Percentiles rank a stretch among this genome's conserved stretches.
phyloP scores from a whole-genome alignment of 257 asterid genomes.

The Solanum habrochaites region DNA sequence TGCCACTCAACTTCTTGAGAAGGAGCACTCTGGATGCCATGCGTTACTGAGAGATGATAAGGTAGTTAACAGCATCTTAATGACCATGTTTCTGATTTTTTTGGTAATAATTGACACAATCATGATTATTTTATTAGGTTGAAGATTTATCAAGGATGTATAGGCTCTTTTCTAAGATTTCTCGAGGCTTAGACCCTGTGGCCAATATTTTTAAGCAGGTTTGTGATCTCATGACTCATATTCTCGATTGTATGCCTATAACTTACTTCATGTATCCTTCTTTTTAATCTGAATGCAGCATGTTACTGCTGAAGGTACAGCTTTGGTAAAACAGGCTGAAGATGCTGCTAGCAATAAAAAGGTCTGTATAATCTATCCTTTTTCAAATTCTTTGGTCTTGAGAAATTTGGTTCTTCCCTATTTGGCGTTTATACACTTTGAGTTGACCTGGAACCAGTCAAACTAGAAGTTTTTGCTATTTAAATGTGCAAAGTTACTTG shows the following conservation, averaged over 20 bases:
- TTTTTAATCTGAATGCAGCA: conserved; percentile 36
- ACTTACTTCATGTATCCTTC: background rate
- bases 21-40: conserved; percentile 98
- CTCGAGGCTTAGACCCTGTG: conserved; percentile 80
- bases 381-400: background rate
- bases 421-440: background rate
- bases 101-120: background rate
- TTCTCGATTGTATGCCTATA: background rate
- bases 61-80: conserved; percentile 28
- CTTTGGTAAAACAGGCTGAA: conserved; percentile 95
- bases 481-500: background rate
- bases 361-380: conserved; percentile 25
- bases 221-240: conserved; percentile 5
- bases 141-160: conserved; percentile 96
- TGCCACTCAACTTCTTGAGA: conserved; percentile 90
- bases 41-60: conserved; percentile 93
- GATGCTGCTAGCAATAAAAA: conserved; percentile 95
- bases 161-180: conserved; percentile 85
- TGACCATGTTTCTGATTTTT: background rate
- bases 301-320: conserved; percentile 94
- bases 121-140: conserved; percentile 33
- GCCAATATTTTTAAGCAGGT: conserved; percentile 91
- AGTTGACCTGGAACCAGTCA: background rate
- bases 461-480: background rate
- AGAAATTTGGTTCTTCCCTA: background rate